A percentile compares a stretch with the other conserved stretches of the same genome.
phyloP scores from a whole-genome alignment of 768 basidiomycete genomes.

The Serendipita sp. region DNA sequence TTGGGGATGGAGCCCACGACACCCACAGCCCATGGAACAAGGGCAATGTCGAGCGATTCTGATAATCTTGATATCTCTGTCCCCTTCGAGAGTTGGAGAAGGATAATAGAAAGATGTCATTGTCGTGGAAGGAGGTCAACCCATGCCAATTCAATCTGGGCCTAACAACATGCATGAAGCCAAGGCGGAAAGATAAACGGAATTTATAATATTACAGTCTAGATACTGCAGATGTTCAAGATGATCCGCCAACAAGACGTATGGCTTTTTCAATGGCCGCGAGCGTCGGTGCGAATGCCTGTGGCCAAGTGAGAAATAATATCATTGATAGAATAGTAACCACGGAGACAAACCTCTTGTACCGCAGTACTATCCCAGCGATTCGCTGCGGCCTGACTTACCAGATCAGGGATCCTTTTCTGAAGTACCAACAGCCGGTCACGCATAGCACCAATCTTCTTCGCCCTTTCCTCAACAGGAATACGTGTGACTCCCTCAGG shows the following conservation, averaged over 20 bases:
- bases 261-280: slow-evolving; percentile 62
- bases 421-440: slow-evolving; percentile 63
- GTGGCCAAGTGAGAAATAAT: background rate
- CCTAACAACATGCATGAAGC: background rate
- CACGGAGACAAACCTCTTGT: slow-evolving; percentile 38
- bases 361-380: slow-evolving; percentile 49
- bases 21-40: background rate
- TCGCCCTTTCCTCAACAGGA: slow-evolving; percentile 39
- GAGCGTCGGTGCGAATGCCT: slow-evolving; percentile 67
- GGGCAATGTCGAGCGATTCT: background rate
- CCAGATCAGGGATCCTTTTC: slow-evolving; percentile 69
- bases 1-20: background rate
- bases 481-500: slow-evolving; percentile 38
- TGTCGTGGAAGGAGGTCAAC: background rate
- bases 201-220: background rate
- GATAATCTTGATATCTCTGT: background rate
- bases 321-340: background rate
- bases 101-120: background rate
- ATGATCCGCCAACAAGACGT: slow-evolving; percentile 22
- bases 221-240: too few relatives aligned
- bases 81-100: slow-evolving; percentile 1
- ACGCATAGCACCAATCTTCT: slow-evolving; percentile 75
- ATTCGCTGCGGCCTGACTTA: slow-evolving; percentile 41
- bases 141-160: background rate
- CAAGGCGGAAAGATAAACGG: background rate